A percentile compares a stretch with the other conserved stretches of the same genome.
Conservation (phyloP, 176 grass and related monocot species). For the Oryza glaberrima region DNA sequence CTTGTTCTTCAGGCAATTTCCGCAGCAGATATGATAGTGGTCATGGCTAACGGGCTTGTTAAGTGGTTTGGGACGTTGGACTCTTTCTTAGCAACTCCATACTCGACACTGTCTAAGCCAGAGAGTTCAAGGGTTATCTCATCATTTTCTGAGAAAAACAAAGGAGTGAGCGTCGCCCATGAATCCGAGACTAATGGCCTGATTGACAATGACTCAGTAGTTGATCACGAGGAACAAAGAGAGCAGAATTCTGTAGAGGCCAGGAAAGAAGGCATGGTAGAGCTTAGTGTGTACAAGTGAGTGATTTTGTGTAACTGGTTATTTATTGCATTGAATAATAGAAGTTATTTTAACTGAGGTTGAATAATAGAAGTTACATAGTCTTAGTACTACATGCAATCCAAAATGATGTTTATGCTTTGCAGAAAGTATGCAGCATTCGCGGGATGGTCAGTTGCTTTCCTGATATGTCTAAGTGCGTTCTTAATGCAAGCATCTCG, state of each 20-base stretch:
- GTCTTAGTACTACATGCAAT: slow-evolving; percentile 5
- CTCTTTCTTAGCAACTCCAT: slow-evolving; percentile 66
- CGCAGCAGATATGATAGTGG: slow-evolving; percentile 82
- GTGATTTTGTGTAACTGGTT: slow-evolving; percentile 33
- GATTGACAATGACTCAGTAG: slow-evolving; percentile 46
- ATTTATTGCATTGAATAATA: not conserved
- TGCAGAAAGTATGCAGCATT: slow-evolving; percentile 83
- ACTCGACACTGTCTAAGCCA: slow-evolving; percentile 59
- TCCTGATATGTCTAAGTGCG: slow-evolving; percentile 74
- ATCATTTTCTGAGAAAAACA: slow-evolving; percentile 51
- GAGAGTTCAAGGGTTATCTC: slow-evolving; percentile 51
- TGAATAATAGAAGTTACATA: slow-evolving; percentile 17
- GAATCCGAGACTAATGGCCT: slow-evolving; percentile 43
- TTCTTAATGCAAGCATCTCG: slow-evolving; percentile 96
- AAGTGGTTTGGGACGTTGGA: slow-evolving; percentile 75
- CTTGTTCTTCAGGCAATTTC: slow-evolving; percentile 70
- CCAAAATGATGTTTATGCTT: slow-evolving; percentile 21
- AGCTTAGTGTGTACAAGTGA: slow-evolving; percentile 86
- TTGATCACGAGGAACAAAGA: slow-evolving; percentile 46
- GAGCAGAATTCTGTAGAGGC: slow-evolving; percentile 58
- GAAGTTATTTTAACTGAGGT: not conserved
- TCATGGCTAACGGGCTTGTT: slow-evolving; percentile 73
- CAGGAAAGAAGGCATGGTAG: slow-evolving; percentile 89
- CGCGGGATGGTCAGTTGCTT: slow-evolving; percentile 59
- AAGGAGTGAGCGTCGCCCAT: slow-evolving; percentile 26